These are phyloP conservation scores for Cladosporium austrohemisphaericum DNA, from an alignment of 2,329 filamentous ascomycete genomes.

Conservation along the genomic window DNA sequence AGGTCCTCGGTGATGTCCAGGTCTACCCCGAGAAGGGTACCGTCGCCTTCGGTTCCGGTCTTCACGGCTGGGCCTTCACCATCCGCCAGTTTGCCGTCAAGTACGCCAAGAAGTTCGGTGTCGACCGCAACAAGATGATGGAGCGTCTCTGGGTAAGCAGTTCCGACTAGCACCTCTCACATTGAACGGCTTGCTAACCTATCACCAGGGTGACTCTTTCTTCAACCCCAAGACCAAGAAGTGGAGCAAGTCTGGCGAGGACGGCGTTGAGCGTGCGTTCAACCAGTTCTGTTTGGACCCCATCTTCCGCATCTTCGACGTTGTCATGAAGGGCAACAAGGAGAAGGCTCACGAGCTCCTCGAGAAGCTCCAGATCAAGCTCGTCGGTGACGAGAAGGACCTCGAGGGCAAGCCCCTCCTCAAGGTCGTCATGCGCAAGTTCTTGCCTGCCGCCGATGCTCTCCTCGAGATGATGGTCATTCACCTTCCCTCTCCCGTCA, in stretches of 20 bases:
- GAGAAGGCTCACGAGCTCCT: slow-evolving; percentile 81
- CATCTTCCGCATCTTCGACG: slow-evolving; percentile 97
- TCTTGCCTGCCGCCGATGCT: slow-evolving; percentile 96
- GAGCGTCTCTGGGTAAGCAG: slow-evolving; percentile 90
- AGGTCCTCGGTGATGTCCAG: slow-evolving; percentile 93
- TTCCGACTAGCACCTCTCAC: background rate
- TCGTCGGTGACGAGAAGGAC: slow-evolving; percentile 77
- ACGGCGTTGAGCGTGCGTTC: slow-evolving; percentile 95
- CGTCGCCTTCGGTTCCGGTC: slow-evolving; percentile 98
- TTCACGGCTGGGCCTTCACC: slow-evolving; percentile 99
- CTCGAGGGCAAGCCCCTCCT: slow-evolving; percentile 97
- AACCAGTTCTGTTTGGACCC: slow-evolving; percentile 99
- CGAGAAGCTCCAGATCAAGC: slow-evolving; percentile 94
- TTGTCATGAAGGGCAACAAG: slow-evolving; percentile 98
- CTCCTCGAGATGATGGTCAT: slow-evolving; percentile 99
- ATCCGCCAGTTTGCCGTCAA: slow-evolving; percentile 92
- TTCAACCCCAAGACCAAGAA: slow-evolving; percentile 99
- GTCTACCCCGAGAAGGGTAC: slow-evolving; percentile 98
- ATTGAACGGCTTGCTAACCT: slow-evolving; percentile 20
- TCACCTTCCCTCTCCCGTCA: slow-evolving; percentile 92
- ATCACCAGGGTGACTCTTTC: slow-evolving; percentile 79
- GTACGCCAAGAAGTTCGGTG: slow-evolving; percentile 99
- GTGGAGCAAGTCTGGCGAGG: slow-evolving; percentile 89
- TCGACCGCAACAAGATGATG: slow-evolving; percentile 99
- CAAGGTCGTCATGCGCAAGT: slow-evolving; percentile 97